Evolutionary conservation across 2,329 filamentous ascomycete species (phyloP), one percentile per base, ranked within the genome.

Genomic region (Trichoderma aggressivum): DNA sequence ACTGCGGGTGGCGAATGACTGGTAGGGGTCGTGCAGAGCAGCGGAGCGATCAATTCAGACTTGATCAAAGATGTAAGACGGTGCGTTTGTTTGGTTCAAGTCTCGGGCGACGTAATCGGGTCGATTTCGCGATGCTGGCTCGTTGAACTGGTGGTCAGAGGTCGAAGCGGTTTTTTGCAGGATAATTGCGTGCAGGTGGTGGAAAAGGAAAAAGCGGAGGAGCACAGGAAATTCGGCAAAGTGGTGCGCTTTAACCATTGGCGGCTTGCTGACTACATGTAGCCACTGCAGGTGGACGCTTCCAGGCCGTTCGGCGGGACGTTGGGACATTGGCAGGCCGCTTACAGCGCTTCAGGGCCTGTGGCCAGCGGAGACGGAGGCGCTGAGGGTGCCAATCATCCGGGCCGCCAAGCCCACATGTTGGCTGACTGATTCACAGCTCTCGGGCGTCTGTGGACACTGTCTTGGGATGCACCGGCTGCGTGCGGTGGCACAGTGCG

Each of bases 1-100:
- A 70, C 70, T n/a, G 61, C 12, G 43, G 63, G 70, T 71, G 70
- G 70, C 63, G 63, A 71, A 56, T 53, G 21, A 12, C 43, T 60
- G 50, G 30, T 36, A 26, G 34, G 47, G 68, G 21, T 39, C 39
- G 28, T 61, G 55, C 55, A 53, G 55, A 5, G 62, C 62, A 39
- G 56, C 10, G 55, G 36, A 43, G 39, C 34, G 39, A 47, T 70
- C 32, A 32, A 39, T 70, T 43, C 6, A 3, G 21, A 7, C 6
- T 58, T 50, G 55, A 11, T 21, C 55, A 28, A 61, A 53, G 6
- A 24, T 50, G 36, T 16, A 5, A 21, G 5, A 26, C 14, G 66
- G 39, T 16, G 14, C 3, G 21, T 11, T 30, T 18, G n/a, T 1
- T 36, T n/a, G 18, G 28, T 34, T 10, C 16, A 8, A 21, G 10